Conservation (phyloP, 2,329 filamentous ascomycete species). For the Ceratocystis ficicola region DNA sequence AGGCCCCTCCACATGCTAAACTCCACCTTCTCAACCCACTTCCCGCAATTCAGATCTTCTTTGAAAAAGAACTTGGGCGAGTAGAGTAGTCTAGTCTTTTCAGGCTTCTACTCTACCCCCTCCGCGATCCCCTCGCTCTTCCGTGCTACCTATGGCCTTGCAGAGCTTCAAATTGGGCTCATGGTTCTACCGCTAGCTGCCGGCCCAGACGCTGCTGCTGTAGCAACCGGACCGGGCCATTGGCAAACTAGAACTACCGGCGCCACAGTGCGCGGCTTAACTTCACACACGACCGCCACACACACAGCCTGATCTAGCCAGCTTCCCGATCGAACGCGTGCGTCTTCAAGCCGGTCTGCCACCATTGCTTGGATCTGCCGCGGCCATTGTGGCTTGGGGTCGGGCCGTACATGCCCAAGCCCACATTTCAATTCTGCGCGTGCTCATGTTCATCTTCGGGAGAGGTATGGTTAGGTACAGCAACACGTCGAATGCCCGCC, state of each 20-base stretch:
- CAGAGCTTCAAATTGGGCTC: constrained; percentile 43
- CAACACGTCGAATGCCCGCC: constrained; percentile 39
- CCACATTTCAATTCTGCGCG: constrained; percentile 36
- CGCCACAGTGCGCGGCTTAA: constrained; percentile 45
- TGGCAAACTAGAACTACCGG: constrained; percentile 56
- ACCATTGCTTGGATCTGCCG: constrained; percentile 39
- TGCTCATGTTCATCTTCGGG: constrained; percentile 38
- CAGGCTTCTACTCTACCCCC: constrained; percentile 39
- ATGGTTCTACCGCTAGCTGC: constrained; percentile 41
- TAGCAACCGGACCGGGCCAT: constrained; percentile 40
- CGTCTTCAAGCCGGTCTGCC: constrained; percentile 40
- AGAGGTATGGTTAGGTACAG: constrained; percentile 42
- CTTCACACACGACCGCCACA: constrained; percentile 41
- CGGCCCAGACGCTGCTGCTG: constrained; percentile 38
- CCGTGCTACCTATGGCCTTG: constrained; percentile 45
- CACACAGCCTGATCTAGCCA: constrained; percentile 38
- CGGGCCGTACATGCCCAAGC: constrained; percentile 38
- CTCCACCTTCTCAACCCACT: constrained; percentile 31
- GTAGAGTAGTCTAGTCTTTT: constrained; percentile 37
- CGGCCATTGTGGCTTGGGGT: constrained; percentile 39
- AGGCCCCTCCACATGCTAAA: not conserved
- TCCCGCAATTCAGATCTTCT: constrained; percentile 32
- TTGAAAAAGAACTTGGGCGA: constrained; percentile 34
- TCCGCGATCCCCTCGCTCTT: constrained; percentile 36
- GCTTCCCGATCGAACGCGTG: constrained; percentile 42